Base-by-base conservation (phyloP, 192 early-diverging fungal species). In the Rhizophagus prolifer region DNA sequence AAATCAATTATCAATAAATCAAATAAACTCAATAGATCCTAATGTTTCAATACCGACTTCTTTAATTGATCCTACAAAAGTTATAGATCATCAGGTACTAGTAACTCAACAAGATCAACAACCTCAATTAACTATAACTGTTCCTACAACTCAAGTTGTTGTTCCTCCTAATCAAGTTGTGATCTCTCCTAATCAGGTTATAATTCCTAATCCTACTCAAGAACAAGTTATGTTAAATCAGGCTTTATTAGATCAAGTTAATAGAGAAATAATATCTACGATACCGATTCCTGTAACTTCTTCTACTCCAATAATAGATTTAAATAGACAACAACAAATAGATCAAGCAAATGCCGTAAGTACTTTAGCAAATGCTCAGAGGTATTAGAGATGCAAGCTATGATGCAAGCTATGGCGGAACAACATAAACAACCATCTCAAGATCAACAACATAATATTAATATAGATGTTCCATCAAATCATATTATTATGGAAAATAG, bases 21-120 rank as follows among this genome's bases (percentile, higher is more conserved):
- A 9, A 3, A 28, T 70, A 36, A 10, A 30, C 5, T 23, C 38
- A 70, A 47, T 70, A 26, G 21, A 23, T 26, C 25, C 38, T 21
- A 50, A 70, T 14, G 41, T 70, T 47, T 70, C 68, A n/a, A 38
- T 47, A 12, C 10, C 68, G 26, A n/a, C 68, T 44, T 12, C 31
- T 34, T 34, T 47, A 23, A 26, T 70, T 19, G 36, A n/a, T 28
- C 16, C 68, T 70, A 19, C 46, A 70, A 47, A 41, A 46, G 41
- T 70, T 31, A 41, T 50, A 2, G 68, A 38, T 44, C 38, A 41
- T 21, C 38, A 21, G 66, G 66, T 68, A 21, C 13, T 70, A 41
- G 26, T 25, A 26, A 46, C 68, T 70, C 70, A 72, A 72, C 70
- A 50, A 72, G 54, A 72, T 72, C 70, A 50, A 58, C 70, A 59